Conservation (phyloP, 805 yeast species). For the Lipomyces mesembrius region DNA sequence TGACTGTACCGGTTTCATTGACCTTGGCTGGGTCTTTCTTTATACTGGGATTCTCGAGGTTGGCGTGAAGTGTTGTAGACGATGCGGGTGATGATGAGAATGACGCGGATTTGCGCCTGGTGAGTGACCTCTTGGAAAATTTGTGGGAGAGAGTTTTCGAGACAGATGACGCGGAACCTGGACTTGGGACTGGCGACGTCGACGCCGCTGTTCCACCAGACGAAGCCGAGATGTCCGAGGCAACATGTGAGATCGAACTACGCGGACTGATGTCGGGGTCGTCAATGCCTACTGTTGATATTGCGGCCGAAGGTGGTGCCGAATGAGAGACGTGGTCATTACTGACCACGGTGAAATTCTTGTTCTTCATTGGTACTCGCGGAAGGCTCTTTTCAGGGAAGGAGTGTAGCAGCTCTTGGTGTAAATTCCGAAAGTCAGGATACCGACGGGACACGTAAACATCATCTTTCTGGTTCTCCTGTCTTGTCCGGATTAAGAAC, state of each 20-base stretch:
- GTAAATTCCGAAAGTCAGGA: conserved; percentile 66
- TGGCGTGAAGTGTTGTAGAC: not conserved
- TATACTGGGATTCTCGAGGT: conserved; percentile 1
- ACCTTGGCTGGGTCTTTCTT: not conserved
- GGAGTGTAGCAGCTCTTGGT: conserved; percentile 46
- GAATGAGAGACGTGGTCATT: conserved; percentile 23
- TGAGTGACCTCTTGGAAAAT: conserved; percentile 19
- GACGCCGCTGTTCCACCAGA: conserved; percentile 2
- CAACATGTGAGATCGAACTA: conserved; percentile 23
- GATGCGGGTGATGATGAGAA: conserved; percentile 21
- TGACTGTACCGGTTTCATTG: conserved; percentile 19
- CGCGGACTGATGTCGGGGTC: conserved; percentile 34
- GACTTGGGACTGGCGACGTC: conserved; percentile 2
- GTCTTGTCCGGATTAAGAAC: conserved; percentile 57
- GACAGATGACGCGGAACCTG: not conserved
- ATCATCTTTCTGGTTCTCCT: conserved; percentile 43
- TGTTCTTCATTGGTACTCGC: conserved; percentile 60
- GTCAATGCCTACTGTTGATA: conserved; percentile 8
- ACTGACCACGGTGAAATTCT: conserved; percentile 32
- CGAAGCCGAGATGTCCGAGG: conserved; percentile 24
- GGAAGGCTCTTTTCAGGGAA: conserved; percentile 75
- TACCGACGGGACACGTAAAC: conserved; percentile 66
- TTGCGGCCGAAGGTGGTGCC: conserved; percentile 14
- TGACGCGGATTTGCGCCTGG: conserved; percentile 15
- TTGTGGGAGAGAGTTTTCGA: conserved; percentile 12